Evolutionary conservation across 768 basidiomycete genomes (phyloP).

Genomic region (Rhodotorula kratochvilovae): DNA sequence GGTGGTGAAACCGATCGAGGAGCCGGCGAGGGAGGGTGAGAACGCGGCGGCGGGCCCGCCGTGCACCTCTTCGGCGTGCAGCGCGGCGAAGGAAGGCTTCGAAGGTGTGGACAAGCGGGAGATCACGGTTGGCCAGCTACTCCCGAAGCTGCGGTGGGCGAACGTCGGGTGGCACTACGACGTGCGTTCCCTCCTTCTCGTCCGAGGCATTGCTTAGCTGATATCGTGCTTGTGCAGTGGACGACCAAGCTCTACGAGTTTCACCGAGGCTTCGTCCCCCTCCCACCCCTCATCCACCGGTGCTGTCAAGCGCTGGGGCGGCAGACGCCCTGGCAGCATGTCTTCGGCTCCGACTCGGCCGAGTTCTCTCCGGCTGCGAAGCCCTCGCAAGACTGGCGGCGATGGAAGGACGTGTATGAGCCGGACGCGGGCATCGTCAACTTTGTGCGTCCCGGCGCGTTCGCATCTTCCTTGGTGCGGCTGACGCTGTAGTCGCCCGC

Average conservation of each 20-base stretch:
- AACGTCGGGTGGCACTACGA: slow-evolving; percentile 93
- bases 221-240: slow-evolving; percentile 60
- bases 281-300: slow-evolving; percentile 57
- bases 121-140: slow-evolving; percentile 50
- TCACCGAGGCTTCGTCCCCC: slow-evolving; percentile 60
- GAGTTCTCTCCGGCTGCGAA: slow-evolving; percentile 43
- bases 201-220: too few species aligned
- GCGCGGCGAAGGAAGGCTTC: not conserved
- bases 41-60: not conserved
- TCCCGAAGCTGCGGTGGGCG: slow-evolving; percentile 83
- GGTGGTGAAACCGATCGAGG: not conserved
- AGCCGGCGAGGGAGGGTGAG: not conserved
- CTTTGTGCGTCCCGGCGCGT: slow-evolving; percentile 68
- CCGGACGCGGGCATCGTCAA: slow-evolving; percentile 97
- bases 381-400: slow-evolving; percentile 59
- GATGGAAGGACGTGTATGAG: slow-evolving; percentile 75
- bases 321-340: slow-evolving; percentile 63
- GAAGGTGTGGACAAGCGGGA: slow-evolving; percentile 8
- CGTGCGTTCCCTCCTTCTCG: slow-evolving; percentile 40
- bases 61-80: not conserved
- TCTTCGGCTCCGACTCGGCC: slow-evolving; percentile 49
- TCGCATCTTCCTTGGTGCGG: too few species aligned
- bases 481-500: not conserved
- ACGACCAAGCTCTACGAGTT: slow-evolving; percentile 93
- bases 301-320: slow-evolving; percentile 64